Conservation (phyloP, 805 yeast genomes). For the Ogataea trehalophila region DNA sequence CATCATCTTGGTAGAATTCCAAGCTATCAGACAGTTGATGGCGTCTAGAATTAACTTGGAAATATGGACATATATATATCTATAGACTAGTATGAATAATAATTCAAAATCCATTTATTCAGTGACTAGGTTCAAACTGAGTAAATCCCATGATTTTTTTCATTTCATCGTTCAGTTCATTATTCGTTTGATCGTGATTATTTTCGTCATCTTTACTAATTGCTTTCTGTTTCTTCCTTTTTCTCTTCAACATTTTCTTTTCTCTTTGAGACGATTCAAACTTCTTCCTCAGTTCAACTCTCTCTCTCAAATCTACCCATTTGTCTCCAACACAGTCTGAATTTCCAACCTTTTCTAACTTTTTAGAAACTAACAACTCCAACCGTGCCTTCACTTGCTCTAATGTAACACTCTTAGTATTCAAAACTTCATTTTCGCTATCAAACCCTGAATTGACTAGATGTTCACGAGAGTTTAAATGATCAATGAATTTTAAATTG, state of each 20-base stretch:
- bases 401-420: slow-evolving; percentile 38
- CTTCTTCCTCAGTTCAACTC: slow-evolving; percentile 36
- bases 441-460: slow-evolving; percentile 35
- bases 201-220: slow-evolving; percentile 9
- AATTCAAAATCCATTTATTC: slow-evolving; percentile 8
- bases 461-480: slow-evolving; percentile 74
- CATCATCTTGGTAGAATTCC: background rate
- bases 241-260: slow-evolving; percentile 27
- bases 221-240: slow-evolving; percentile 18
- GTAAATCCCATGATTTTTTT: slow-evolving; percentile 52
- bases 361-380: slow-evolving; percentile 30
- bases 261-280: slow-evolving; percentile 34
- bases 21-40: background rate
- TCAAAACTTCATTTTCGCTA: slow-evolving; percentile 8
- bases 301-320: slow-evolving; percentile 32
- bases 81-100: too few relatives aligned
- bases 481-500: slow-evolving; percentile 75
- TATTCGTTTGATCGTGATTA: slow-evolving; percentile 1
- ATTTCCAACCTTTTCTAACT: slow-evolving; percentile 14
- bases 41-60: background rate
- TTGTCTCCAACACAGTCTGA: slow-evolving; percentile 8
- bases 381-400: slow-evolving; percentile 43
- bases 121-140: too few relatives aligned
- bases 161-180: slow-evolving; percentile 24
- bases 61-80: background rate